Evolutionary conservation across 441 rosid genomes (phyloP), one percentile per base, ranked within the genome.

Genomic region (Erodium moschatum): DNA sequence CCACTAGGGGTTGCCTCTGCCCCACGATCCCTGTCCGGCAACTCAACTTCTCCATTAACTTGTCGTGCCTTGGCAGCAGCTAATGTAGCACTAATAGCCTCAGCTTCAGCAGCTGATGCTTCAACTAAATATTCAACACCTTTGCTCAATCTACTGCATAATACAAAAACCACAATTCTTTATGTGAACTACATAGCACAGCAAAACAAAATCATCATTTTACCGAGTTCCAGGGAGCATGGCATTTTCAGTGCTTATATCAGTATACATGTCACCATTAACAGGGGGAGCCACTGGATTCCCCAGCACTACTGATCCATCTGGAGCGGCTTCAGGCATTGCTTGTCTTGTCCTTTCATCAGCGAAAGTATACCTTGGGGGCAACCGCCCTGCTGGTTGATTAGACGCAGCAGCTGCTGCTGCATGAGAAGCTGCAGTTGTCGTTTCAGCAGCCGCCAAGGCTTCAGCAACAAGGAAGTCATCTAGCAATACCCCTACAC

Each of bases 41-140:
- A 83, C 72, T 91, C 98, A 76, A 91, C 92, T 82, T 84, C 93
- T 65, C 97, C 97, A 75, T 94, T 94, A 73, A 79, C 85, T 75
- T 88, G 96, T 6, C 97, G 89, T 67, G 98, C 98, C 84, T 94
- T 94, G 3, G 92, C 97, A 76, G 99, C 99, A 77, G 96, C 96
- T 76, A 91, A 78, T 18, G 99, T 86, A 65, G 97, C 97, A 82
- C 85, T 84, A 68, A 94, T 94, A 73, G 99, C 99, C 80, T 91
- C 97, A 64, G 99, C 99, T 84, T 94, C 99, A n/a, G 90, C 99
- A 40, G 99, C 99, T 50, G 99, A 87, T 76, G 97, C 97, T 81
- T 94, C 91, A 74, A 94, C 99, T 75, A 94, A 85, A 82, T 87
- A 91, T 75, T 94, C 97, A 58, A 94, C 99, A 44, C 95, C 97